Evolutionary conservation across 768 basidiomycete genomes (phyloP), one percentile per base, ranked within the genome.

Genomic region (Harrya chromipes): DNA sequence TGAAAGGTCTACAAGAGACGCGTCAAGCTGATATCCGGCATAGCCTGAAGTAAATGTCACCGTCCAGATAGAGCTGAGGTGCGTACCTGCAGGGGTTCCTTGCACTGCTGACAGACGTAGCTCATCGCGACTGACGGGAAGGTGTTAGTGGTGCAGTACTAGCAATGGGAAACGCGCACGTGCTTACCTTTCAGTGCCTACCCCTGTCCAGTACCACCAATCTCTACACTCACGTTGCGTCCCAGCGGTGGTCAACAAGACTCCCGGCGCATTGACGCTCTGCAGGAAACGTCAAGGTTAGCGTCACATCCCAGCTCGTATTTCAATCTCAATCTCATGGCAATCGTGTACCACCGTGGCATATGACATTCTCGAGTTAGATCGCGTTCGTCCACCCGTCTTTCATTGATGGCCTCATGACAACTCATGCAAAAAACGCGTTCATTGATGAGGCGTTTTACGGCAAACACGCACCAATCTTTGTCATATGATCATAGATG

Each of bases 91-190:
- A 97, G 72, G 6, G 90, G 90, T 62, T 94, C 88, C 70, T 91
- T 92, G 76, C 90, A 93, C 70, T 93, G 90, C 63, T 92, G 90
- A 61, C 90, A 93, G 42, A 87, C 76, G 58, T 75, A 77, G 48
- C 57, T 71, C 77, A 78, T 77, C 44, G 56, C 19, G 20, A 26
- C 19, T 26, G n/a, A 34, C 2, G 6, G 6, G 29, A 1, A 27
- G 26, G 26, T 27, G 26, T 27, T 27, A 27, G 26, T 8, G 10
- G 26, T 23, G 26, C 8, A 7, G 6, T 27, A 12, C 6, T 4
- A 6, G 3, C 1, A 12, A 10, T 29, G 11, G 12, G 12, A 29
- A 29, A 29, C 29, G 29, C 29, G 29, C 29, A 29, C 29, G 29
- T 29, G 29, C 29, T 11, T 27, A 10, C 24, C 23, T 4, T 23